Percentiles rank a stretch among this genome's conserved stretches.
Conservation (phyloP, 2,329 filamentous ascomycete genomes). For the Lecanicillium sp. region DNA sequence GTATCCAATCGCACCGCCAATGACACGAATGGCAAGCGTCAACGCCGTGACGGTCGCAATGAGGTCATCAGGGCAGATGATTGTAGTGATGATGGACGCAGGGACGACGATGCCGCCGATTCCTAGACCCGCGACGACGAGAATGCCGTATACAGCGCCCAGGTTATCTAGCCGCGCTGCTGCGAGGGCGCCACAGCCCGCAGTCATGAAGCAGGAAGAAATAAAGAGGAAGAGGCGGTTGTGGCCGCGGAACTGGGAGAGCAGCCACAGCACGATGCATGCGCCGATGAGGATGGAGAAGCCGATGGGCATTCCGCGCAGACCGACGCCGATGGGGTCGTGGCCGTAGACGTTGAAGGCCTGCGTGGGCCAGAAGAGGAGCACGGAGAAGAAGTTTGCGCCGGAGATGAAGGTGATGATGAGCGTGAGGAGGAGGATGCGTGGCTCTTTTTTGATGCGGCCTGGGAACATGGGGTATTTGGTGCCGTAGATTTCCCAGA, state of each 20-base stretch:
- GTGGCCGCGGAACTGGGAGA: slow-evolving; percentile 50
- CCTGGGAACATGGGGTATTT: slow-evolving; percentile 34
- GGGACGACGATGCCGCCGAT: slow-evolving; percentile 4
- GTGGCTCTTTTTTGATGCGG: slow-evolving; percentile 12
- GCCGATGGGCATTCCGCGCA: slow-evolving; percentile 56
- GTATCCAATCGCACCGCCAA: slow-evolving; percentile 59
- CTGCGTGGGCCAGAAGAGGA: slow-evolving; percentile 56
- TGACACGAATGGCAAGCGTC: slow-evolving; percentile 59
- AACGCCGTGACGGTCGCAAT: slow-evolving; percentile 62
- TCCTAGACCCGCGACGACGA: slow-evolving; percentile 1
- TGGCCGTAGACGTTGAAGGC: slow-evolving; percentile 59
- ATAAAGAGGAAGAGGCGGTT: slow-evolving; percentile 42
- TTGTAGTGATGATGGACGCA: slow-evolving; percentile 55
- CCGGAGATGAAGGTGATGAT: slow-evolving; percentile 52
- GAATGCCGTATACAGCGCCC: slow-evolving; percentile 1
- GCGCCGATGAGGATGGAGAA: slow-evolving; percentile 56
- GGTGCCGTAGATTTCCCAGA: slow-evolving; percentile 28
- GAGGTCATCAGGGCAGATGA: slow-evolving; percentile 61
- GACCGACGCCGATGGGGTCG: slow-evolving; percentile 53
- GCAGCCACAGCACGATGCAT: slow-evolving; percentile 46
- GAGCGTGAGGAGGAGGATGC: slow-evolving; percentile 42
- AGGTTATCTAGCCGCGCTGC: slow-evolving; percentile 43
- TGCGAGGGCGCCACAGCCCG: slow-evolving; percentile 45
- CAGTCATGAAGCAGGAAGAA: slow-evolving; percentile 47
- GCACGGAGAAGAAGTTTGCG: slow-evolving; percentile 47